A percentile compares a stretch with the other conserved stretches of the same genome.
Conservation (phyloP, 495 filamentous ascomycete genomes). For the Penicillium verhagenii region DNA sequence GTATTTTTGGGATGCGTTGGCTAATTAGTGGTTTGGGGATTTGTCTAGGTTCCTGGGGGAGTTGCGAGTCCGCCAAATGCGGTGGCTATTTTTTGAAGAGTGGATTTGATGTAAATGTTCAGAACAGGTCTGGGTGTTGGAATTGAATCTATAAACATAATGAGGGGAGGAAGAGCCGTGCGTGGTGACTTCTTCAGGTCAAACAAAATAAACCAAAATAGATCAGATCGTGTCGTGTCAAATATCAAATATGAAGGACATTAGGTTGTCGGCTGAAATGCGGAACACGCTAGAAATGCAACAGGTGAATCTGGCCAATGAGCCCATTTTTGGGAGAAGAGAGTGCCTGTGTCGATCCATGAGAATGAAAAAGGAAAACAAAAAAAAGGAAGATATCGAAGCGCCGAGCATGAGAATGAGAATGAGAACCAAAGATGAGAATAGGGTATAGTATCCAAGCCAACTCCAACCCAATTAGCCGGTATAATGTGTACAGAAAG, state of each 20-base stretch:
- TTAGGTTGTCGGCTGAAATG: not conserved
- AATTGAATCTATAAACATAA: not conserved
- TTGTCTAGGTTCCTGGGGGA: not conserved
- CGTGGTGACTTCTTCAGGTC: too few species aligned
- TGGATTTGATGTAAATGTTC: not conserved
- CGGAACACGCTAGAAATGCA: slow-evolving; percentile 1
- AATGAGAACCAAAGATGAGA: not conserved
- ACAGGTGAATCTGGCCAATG: not conserved
- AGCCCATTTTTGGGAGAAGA: not conserved
- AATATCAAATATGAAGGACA: not conserved
- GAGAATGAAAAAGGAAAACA: not conserved
- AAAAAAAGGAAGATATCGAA: not conserved
- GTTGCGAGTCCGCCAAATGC: slow-evolving; percentile 3
- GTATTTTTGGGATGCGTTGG: too few species aligned
- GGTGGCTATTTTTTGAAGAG: not conserved
- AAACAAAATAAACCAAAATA: too few species aligned
- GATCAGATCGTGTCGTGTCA: too few species aligned
- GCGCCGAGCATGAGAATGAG: not conserved
- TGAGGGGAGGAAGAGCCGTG: not conserved
- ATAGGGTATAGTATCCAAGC: not conserved
- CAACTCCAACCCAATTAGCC: not conserved
- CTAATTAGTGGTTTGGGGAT: too few species aligned
- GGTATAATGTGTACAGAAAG: not conserved
- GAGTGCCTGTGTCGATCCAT: not conserved
- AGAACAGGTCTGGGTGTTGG: too few species aligned